Base-by-base conservation (phyloP, 2,329 filamentous ascomycete species). In the Alternaria incomplexa region DNA sequence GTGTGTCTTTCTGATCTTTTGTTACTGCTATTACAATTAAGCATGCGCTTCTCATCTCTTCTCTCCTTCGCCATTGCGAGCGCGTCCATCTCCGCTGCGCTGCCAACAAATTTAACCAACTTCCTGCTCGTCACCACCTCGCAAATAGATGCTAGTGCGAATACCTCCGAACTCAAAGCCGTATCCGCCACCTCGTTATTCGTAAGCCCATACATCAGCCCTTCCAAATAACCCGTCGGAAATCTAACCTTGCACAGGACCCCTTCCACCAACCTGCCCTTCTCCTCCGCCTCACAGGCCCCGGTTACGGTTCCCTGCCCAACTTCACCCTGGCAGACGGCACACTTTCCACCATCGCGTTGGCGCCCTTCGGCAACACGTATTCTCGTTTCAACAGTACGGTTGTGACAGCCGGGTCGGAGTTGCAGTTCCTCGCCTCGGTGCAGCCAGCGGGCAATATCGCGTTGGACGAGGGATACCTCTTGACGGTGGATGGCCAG, bases 51-150 rank as follows among this genome's bases (percentile, higher is more conserved):
- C 45, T 59, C 64, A 43, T 65, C 58, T 9, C 17, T 68, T 11
- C 44, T 48, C 12, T 32, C 32, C 11, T 32, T 68, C n/a, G 22
- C 70, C 6, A 44, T 58, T 10, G 20, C 61, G 6, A 52, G 56
- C 25, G 48, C 62, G 10, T 47, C 65, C 5, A 11, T 69, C 2
- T 50, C 52, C 23, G 22, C 63, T 4, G 69, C 71, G 10, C 62
- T 67, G 4, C 67, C 67, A 3, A 61, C 68, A 25, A 48, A 67
- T 12, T 62, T 69, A 28, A 69, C 62, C 44, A 64, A 76, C 58
- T 81, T 82, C 74, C 73, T 78, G 60, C 78, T 83, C 61, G 78
- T 82, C n/a, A 81, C 81, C 3, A 79, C 80, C 15, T 63, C 74
- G 48, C 75, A 77, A 56, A 58, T 67, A 32, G 55, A 66, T 22